Percentiles rank a stretch among this genome's conserved stretches.
phyloP scores from a whole-genome alignment of 805 yeast species.

The Spathaspora boniae region DNA sequence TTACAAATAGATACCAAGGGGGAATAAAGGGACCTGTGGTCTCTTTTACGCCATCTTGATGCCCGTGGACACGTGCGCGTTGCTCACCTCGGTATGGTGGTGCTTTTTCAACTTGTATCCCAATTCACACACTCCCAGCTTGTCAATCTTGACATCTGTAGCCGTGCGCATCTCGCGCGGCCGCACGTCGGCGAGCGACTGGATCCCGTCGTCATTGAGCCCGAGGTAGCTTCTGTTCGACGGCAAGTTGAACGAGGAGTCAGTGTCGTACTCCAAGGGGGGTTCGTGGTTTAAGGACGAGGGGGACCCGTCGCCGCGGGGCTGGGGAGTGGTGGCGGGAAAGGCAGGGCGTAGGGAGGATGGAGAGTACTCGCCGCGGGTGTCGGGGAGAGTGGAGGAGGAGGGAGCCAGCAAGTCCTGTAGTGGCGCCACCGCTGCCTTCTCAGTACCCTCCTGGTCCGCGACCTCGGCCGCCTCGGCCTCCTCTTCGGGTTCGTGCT shows the following conservation, averaged over 20 bases:
- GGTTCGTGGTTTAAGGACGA: conserved; percentile 7
- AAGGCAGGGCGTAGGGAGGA: not conserved
- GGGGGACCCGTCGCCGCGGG: conserved; percentile 5
- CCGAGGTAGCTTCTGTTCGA: too few species aligned
- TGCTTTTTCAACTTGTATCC: conserved; percentile 42
- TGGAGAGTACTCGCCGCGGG: too few species aligned
- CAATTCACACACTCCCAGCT: conserved; percentile 35
- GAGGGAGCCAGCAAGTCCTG: too few species aligned
- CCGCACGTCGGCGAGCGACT: conserved; percentile 8
- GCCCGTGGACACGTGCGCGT: conserved; percentile 25
- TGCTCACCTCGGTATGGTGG: conserved; percentile 38
- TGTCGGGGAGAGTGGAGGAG: too few species aligned
- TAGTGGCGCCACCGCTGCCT: too few species aligned
- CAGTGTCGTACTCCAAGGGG: not conserved
- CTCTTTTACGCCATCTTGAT: conserved; percentile 22
- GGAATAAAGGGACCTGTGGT: not conserved
- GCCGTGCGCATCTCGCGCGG: conserved; percentile 5
- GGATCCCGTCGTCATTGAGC: conserved; percentile 4
- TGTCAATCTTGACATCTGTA: conserved; percentile 18
- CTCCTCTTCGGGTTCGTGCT: conserved; percentile 4
- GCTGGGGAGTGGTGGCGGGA: not conserved
- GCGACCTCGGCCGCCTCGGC: too few species aligned
- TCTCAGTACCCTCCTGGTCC: too few species aligned
- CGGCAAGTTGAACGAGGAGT: too few species aligned
- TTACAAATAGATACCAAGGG: not conserved